Base-by-base conservation (phyloP, 169 alveolate species). In the Condylostoma magnum region DNA sequence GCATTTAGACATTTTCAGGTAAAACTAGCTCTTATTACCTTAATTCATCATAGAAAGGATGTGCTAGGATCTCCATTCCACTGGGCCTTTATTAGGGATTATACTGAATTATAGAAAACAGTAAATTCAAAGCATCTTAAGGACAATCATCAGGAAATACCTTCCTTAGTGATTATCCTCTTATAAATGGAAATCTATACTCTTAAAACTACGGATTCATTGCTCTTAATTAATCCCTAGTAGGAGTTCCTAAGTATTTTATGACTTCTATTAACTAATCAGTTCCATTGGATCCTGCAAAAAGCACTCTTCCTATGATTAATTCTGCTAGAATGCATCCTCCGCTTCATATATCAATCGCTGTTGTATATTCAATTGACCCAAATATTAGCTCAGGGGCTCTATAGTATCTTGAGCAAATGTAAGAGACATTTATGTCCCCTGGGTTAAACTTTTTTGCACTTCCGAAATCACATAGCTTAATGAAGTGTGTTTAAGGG, bases 381-480 rank as follows among this genome's bases (percentile, higher is more conserved):
- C 99, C 99, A 57, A 98, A 89, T 90, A 98, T 97, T 28, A 98
- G 87, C 77, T 98, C 99, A 0, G 99, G 99, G 0, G 99, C 99
- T 36, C 99, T 83, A 80, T 98, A 98, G 82, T 96, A 98, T 72
- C 99, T 83, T n/a, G 99, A 92, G 89, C 99, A 96, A 10, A 97
- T 97, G 74, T 97, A 97, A 2, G 98, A 85, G 4, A 95, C 98
- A 83, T 97, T 97, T 25, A 93, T 83, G 56, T 96, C 98, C 33
- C 99, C 98, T 18, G 86, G 84, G 22, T 87, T 73, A 57, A 98
- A 81, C 68, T 90, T 89, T 80, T 98, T 98, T 0, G 99, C 99
- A 28, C 98, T 92, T 4, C 99, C 99, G 72, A 98, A 98, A 81
- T 98, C 99, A 77, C 99, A 97, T 38, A 98, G 79, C 72, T 96